Evolutionary conservation across 2,329 filamentous ascomycete genomes (phyloP).

Genomic region (Colletotrichum sp.): DNA sequence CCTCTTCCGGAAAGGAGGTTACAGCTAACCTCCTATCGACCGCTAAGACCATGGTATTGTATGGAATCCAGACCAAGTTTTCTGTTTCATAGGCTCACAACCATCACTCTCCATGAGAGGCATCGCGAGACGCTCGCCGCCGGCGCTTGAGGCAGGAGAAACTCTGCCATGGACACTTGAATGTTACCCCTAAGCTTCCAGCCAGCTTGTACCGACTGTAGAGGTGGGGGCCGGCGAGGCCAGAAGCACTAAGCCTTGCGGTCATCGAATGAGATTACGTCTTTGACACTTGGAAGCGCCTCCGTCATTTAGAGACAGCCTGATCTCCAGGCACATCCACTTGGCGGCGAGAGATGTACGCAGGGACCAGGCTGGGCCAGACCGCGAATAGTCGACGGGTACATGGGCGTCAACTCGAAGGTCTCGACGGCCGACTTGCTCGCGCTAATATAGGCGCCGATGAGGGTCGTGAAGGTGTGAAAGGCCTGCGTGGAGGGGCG

Average conservation of each 20-base stretch:
- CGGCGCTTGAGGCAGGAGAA: background rate
- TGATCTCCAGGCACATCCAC: background rate
- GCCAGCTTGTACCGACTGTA: background rate
- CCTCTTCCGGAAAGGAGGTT: background rate
- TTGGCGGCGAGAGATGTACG: background rate
- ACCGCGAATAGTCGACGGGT: background rate
- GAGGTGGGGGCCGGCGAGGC: background rate
- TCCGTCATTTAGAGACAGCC: background rate
- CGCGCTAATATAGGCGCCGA: constrained; percentile 11
- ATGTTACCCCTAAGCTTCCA: background rate
- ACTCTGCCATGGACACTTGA: background rate
- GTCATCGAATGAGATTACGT: background rate
- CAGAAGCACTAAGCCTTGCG: background rate
- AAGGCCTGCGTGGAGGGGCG: background rate
- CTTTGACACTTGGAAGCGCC: background rate
- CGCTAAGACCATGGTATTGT: background rate
- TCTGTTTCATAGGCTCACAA: background rate
- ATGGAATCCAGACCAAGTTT: background rate
- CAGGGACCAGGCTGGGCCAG: background rate
- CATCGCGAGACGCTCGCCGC: constrained; percentile 1
- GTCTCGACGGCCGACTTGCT: background rate
- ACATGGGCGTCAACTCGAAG: background rate
- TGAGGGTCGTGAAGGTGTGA: constrained; percentile 7
- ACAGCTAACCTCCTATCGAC: background rate
- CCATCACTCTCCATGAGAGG: background rate